Conservation (phyloP, 106 monocot genomes). For the Dendrobium huoshanense region DNA sequence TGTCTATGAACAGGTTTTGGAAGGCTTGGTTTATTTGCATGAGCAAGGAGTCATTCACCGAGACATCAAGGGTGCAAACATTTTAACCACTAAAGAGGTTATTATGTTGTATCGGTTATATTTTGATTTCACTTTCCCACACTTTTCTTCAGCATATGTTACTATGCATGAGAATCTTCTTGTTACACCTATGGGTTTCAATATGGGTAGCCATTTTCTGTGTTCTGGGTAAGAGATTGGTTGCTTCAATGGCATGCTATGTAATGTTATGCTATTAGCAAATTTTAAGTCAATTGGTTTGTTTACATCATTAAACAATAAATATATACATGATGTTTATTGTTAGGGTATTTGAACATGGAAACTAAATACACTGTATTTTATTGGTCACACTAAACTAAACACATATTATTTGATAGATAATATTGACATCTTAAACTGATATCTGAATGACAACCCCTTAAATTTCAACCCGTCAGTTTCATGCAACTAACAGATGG, state of each 20-base stretch:
- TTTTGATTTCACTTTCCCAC: not conserved
- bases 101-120: not conserved
- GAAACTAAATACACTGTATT: too few relatives aligned
- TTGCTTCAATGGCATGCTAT: not conserved
- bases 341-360: too few relatives aligned
- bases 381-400: too few relatives aligned
- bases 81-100: constrained; percentile 98
- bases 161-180: not conserved
- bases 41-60: constrained; percentile 99
- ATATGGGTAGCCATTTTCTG: not conserved
- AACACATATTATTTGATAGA: too few relatives aligned
- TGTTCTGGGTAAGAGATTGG: not conserved
- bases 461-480: too few relatives aligned
- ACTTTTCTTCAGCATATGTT: not conserved
- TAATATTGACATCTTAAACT: too few relatives aligned
- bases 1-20: constrained; percentile 62
- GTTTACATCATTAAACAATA: too few relatives aligned
- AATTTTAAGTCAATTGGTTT: too few relatives aligned
- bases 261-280: too few relatives aligned
- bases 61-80: constrained; percentile 99
- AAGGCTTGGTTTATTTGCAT: constrained; percentile 96
- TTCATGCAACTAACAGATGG: too few relatives aligned
- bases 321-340: too few relatives aligned
- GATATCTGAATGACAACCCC: too few relatives aligned
- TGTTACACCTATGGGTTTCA: not conserved